phyloP scores from a whole-genome alignment of 1,284 basidiomycete species.

The Cyathus olla region DNA sequence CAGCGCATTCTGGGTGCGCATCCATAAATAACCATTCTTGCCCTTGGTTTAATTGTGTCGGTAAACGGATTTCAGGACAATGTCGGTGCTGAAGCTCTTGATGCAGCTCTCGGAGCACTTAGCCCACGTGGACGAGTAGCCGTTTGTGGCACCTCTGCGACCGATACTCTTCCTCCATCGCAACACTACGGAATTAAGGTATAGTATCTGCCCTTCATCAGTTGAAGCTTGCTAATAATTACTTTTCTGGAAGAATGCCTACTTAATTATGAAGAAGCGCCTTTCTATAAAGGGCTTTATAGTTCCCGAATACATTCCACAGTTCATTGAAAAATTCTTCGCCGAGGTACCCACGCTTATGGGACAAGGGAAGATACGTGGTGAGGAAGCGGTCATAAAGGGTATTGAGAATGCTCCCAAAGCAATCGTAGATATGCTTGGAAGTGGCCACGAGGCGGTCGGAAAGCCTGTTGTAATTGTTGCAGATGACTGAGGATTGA shows the following conservation, averaged over 20 bases:
- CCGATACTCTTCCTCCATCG: neutral
- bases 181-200: slow-evolving; percentile 28
- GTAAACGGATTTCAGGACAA: slow-evolving; percentile 46
- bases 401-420: slow-evolving; percentile 18
- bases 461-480: slow-evolving; percentile 18
- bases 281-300: slow-evolving; percentile 67
- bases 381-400: slow-evolving; percentile 8
- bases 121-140: slow-evolving; percentile 61
- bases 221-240: slow-evolving; percentile 1
- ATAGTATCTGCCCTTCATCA: neutral
- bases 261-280: slow-evolving; percentile 58
- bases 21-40: slow-evolving; percentile 31
- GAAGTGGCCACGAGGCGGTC: slow-evolving; percentile 6
- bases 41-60: too few species aligned
- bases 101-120: slow-evolving; percentile 57
- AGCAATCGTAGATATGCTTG: slow-evolving; percentile 13
- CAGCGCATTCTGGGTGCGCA: slow-evolving; percentile 25
- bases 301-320: slow-evolving; percentile 44
- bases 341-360: slow-evolving; percentile 36
- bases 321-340: slow-evolving; percentile 52
- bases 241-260: slow-evolving; percentile 32
- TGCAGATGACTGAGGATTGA: slow-evolving; percentile 12
- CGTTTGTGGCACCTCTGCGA: slow-evolving; percentile 19
- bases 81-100: slow-evolving; percentile 66
- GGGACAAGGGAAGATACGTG: slow-evolving; percentile 15